A percentile compares a stretch with the other conserved stretches of the same genome.
Conservation (phyloP, 1,284 basidiomycete species). For the Apiotrichum gamsii region DNA sequence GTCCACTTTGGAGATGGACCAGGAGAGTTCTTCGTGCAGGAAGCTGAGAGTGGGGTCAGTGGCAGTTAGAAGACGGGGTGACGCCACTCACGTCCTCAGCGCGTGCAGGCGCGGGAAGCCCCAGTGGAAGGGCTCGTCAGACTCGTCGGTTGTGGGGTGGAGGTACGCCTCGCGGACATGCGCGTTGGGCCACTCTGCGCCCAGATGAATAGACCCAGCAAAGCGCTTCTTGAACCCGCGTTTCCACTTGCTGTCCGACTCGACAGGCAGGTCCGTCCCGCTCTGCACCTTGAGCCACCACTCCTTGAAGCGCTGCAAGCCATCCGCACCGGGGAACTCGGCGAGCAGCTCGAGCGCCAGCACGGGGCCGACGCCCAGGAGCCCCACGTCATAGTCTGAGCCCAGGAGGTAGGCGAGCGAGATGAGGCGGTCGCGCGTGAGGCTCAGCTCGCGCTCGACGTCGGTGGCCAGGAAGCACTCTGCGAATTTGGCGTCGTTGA, state of each 20-base stretch:
- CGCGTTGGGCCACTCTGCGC: constrained; percentile 80
- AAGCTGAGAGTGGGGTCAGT: constrained; percentile 54
- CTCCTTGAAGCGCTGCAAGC: constrained; percentile 75
- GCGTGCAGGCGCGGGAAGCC: constrained; percentile 91
- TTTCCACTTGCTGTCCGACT: constrained; percentile 68
- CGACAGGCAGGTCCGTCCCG: constrained; percentile 69
- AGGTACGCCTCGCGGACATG: constrained; percentile 87
- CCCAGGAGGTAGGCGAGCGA: constrained; percentile 88
- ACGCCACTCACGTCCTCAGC: constrained; percentile 60
- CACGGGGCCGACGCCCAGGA: constrained; percentile 91
- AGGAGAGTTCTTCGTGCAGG: constrained; percentile 75
- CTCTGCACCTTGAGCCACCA: constrained; percentile 97
- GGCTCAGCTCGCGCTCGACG: constrained; percentile 77
- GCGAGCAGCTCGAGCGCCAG: constrained; percentile 90
- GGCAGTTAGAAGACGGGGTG: not conserved
- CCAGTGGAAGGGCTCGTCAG: constrained; percentile 95
- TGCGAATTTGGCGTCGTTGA: constrained; percentile 97
- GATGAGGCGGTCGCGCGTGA: constrained; percentile 80
- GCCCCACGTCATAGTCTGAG: constrained; percentile 94
- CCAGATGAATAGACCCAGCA: constrained; percentile 67
- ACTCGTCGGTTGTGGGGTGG: constrained; percentile 80
- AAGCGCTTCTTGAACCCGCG: constrained; percentile 86
- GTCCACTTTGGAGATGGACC: constrained; percentile 81
- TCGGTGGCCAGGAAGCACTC: constrained; percentile 88
- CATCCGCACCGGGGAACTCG: constrained; percentile 80